Evolutionary conservation across 108 stramenopile genomes (phyloP), one percentile per base, ranked within the genome.

Genomic region (Cyclotella choctawhatcheeana): DNA sequence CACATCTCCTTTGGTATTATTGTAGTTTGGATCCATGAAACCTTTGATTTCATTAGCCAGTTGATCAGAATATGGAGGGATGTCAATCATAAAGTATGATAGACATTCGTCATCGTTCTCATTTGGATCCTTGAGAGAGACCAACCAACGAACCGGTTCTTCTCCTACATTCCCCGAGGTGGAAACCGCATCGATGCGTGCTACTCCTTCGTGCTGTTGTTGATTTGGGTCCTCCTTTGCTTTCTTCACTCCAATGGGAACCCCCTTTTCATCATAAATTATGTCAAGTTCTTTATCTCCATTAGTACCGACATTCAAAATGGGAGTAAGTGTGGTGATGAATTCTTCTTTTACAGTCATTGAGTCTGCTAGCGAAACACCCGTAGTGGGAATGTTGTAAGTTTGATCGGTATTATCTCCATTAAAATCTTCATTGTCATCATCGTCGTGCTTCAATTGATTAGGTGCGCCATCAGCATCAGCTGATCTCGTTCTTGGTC

Each of bases 51-150:
- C 71, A 33, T 77, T 44, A 0, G 67, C 83, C 47, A 95, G 71
- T 40, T 75, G 53, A 12, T 84, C 82, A 8, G 93, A 95, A 73
- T 87, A 95, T 4, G 93, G 93, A 59, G 93, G 93, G 33, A 95
- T 35, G 58, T 95, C 91, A 26, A 92, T 80, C 87, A 95, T 80
- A 22, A 77, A 91, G 71, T 79, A 92, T 12, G 65, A 67, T 47
- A 26, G 29, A 8, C 21, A 20, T 16, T 18, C 76, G 17, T 30
- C 29, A 44, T 60, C 29, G 25, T 27, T 30, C n/a, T n/a, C n/a
- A 10, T 30, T 27, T 25, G 51, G 26, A 17, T 69, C 48, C 4
- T 58, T 71, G 64, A 77, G 32, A 0, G 81, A 74, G 13, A 82
- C 64, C 8, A 82, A 18, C 81, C 81, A 82, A 21, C 81, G 63